Evolutionary conservation across 1,284 basidiomycete genomes (phyloP), one percentile per base, ranked within the genome.

Genomic region (Neotropicomus parvogracilis): DNA sequence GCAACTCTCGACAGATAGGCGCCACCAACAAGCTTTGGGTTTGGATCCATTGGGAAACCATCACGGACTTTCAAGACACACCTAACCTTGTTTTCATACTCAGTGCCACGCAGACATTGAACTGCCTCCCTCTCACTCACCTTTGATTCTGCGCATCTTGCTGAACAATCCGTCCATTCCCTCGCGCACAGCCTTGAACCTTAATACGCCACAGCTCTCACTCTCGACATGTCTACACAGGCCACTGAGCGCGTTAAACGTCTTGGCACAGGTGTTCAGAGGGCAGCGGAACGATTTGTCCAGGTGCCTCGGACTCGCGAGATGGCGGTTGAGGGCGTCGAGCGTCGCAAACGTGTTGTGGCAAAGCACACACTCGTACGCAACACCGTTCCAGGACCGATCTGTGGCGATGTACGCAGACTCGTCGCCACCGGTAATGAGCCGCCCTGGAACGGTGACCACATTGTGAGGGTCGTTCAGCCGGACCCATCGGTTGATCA

Each of bases 151-250:
- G 16, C 16, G 13, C 37, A 65, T 50, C 20, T 28, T 10, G 1
- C 20, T 2, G n/a, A 68, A 29, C 43, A 67, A 17, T 0, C 7
- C 2, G 10, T 75, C 60, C 70, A 80, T 68, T 1, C 66, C 60
- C 3, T 63, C 59, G 42, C 66, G 66, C 8, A 73, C 73, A 4
- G 52, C 57, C 53, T 43, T 64, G 50, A 78, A 78, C 59, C 60
- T 75, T 19, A 60, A 53, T 26, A 80, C 69, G 0, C 75, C 77
- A 56, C 79, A 81, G 12, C 52, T 64, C 58, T 74, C 74, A 55
- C 78, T 81, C 66, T 81, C 79, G 12, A 81, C 70, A 52, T 81
- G 79, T 59, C 77, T 74, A 40, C 72, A 75, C 39, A 81, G 56
- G 3, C 54, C 75, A 46, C 77, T 79, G 13, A 81, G 62, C 3